These are phyloP conservation scores for Falciphora oryzae DNA, from an alignment of 2,329 filamentous ascomycete species.

Conservation along the genomic window DNA sequence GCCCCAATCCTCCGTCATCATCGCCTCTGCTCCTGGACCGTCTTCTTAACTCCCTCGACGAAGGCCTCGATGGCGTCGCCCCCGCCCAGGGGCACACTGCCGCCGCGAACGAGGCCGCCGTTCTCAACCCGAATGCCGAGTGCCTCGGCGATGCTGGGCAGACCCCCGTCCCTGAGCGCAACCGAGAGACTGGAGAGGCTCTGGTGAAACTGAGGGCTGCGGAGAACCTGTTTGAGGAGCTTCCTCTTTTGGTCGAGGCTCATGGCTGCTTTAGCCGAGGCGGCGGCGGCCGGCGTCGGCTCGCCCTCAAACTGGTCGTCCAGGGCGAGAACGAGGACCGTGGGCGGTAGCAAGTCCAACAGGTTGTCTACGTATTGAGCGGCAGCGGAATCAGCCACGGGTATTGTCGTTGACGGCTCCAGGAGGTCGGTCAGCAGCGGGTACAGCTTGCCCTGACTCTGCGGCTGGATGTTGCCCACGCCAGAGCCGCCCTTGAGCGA, in stretches of 20 bases:
- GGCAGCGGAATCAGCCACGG: constrained; percentile 62
- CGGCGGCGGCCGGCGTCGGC: constrained; percentile 60
- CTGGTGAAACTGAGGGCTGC: constrained; percentile 87
- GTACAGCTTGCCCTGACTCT: constrained; percentile 56
- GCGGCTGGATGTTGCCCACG: constrained; percentile 26
- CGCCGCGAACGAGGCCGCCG: constrained; percentile 72
- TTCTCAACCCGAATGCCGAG: constrained; percentile 75
- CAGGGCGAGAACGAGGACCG: constrained; percentile 63
- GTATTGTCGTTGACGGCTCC: constrained; percentile 68
- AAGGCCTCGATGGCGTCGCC: constrained; percentile 88
- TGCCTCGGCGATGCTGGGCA: constrained; percentile 85
- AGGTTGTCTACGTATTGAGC: constrained; percentile 67
- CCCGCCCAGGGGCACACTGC: constrained; percentile 78
- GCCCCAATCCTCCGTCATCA: background rate
- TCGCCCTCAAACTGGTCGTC: constrained; percentile 50
- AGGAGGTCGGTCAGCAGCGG: constrained; percentile 85
- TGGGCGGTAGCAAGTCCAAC: constrained; percentile 70
- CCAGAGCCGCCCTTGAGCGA: constrained; percentile 61
- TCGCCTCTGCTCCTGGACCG: constrained; percentile 53
- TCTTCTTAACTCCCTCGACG: constrained; percentile 79
- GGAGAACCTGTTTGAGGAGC: constrained; percentile 73
- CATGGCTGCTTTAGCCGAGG: constrained; percentile 69
- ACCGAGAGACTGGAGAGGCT: constrained; percentile 79
- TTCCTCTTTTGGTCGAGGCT: constrained; percentile 71
- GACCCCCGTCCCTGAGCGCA: constrained; percentile 81